Conservation (phyloP, 768 basidiomycete species). For the Lactarius quietus region DNA sequence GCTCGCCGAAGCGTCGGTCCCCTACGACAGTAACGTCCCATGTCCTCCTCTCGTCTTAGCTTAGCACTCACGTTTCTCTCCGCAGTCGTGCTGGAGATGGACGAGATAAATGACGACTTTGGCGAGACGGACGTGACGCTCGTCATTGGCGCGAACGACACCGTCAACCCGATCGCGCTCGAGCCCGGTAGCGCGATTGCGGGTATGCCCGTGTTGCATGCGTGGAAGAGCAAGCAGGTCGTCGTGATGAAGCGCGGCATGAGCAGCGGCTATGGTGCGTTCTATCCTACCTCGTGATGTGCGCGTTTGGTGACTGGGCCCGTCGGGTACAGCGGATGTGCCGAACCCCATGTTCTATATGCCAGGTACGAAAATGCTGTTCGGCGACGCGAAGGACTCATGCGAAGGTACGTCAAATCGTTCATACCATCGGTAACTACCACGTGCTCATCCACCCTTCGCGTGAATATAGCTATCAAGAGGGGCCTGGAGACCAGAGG, state of each 20-base stretch:
- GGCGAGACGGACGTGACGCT: constrained; percentile 84
- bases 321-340: constrained; percentile 61
- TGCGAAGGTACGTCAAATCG: constrained; percentile 61
- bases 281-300: not conserved
- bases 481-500: constrained; percentile 32
- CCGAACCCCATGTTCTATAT: constrained; percentile 95
- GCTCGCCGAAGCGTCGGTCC: constrained; percentile 84
- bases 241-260: constrained; percentile 92
- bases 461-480: constrained; percentile 32
- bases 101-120: constrained; percentile 93
- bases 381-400: constrained; percentile 88
- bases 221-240: constrained; percentile 91
- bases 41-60: not conserved
- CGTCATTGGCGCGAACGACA: constrained; percentile 90
- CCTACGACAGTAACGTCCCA: constrained; percentile 69
- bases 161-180: constrained; percentile 86
- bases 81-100: constrained; percentile 86
- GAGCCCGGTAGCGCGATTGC: constrained; percentile 86
- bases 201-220: constrained; percentile 89
- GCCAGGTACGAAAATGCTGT: constrained; percentile 86
- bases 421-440: not conserved
- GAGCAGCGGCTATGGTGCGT: constrained; percentile 77
- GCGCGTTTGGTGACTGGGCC: not conserved
- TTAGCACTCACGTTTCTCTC: not conserved
- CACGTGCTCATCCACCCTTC: constrained; percentile 1